phyloP scores from a whole-genome alignment of 306 rosid genomes.

The Castanospermum australe region DNA sequence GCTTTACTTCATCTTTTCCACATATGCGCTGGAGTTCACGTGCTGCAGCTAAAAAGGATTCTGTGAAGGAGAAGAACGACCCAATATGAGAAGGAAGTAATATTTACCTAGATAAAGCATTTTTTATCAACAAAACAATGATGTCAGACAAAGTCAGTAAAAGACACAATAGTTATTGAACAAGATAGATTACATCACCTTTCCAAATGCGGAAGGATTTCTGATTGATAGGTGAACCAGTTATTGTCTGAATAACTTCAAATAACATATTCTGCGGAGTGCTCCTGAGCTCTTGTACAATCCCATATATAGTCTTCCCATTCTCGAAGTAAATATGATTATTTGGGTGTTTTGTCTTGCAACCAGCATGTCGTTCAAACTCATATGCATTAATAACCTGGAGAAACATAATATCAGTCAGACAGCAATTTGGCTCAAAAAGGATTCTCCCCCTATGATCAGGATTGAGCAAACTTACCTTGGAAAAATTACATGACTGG shows the following conservation, averaged over 20 bases:
- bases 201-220: conserved; percentile 74
- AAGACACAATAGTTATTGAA: neutral
- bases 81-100: conserved; percentile 21
- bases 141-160: neutral
- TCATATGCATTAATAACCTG: conserved; percentile 78
- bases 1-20: conserved; percentile 58
- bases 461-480: conserved; percentile 44
- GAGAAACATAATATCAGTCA: conserved; percentile 14
- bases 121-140: neutral
- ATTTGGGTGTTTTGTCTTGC: conserved; percentile 86
- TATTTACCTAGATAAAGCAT: neutral
- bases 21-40: conserved; percentile 69
- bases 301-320: conserved; percentile 82
- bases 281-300: conserved; percentile 81
- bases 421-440: conserved; percentile 16
- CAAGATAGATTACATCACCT: conserved; percentile 38
- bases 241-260: conserved; percentile 72
- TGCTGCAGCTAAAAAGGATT: conserved; percentile 69
- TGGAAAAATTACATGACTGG: conserved; percentile 58
- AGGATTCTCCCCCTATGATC: neutral
- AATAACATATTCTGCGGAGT: conserved; percentile 71
- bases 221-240: conserved; percentile 76
- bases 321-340: conserved; percentile 83
- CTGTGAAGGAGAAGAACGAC: conserved; percentile 34
- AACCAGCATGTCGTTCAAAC: conserved; percentile 83